Evolutionary conservation across 2,329 filamentous ascomycete species (phyloP).

Genomic region (Exophiala alcalophila): DNA sequence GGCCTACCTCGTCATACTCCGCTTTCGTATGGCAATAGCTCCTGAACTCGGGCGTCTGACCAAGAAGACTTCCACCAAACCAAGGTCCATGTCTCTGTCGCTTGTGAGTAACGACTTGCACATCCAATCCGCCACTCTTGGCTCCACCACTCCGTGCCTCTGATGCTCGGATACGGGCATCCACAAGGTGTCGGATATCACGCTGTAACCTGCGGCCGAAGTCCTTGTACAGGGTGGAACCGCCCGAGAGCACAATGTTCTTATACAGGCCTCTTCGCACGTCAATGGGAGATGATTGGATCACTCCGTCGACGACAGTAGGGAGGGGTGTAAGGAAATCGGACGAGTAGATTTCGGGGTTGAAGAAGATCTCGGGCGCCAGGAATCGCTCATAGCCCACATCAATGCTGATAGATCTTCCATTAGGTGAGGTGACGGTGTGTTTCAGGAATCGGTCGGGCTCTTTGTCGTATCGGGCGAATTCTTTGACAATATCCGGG

Average conservation of each 20-base stretch:
- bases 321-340: conserved; percentile 96
- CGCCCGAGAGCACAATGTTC: conserved; percentile 97
- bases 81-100: conserved; percentile 94
- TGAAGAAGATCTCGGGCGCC: conserved; percentile 99
- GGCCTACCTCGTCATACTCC: conserved; percentile 91
- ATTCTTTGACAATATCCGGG: conserved; percentile 98
- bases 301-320: conserved; percentile 90
- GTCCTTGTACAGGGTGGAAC: conserved; percentile 97
- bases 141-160: conserved; percentile 89
- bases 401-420: conserved; percentile 79
- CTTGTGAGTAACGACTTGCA: conserved; percentile 97
- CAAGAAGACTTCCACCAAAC: conserved; percentile 95
- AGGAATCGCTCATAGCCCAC: conserved; percentile 98
- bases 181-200: conserved; percentile 94
- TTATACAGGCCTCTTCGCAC: conserved; percentile 97
- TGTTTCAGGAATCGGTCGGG: conserved; percentile 89
- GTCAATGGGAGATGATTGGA: conserved; percentile 96
- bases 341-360: conserved; percentile 98
- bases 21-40: conserved; percentile 96
- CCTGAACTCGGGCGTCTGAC: conserved; percentile 96
- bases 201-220: conserved; percentile 94
- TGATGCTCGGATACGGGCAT: conserved; percentile 86
- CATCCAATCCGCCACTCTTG: conserved; percentile 89
- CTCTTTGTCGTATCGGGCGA: conserved; percentile 88
- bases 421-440: conserved; percentile 79